Base-by-base conservation (phyloP, 2,329 filamentous ascomycete species). In the Lasiodiplodia gonubiensis region DNA sequence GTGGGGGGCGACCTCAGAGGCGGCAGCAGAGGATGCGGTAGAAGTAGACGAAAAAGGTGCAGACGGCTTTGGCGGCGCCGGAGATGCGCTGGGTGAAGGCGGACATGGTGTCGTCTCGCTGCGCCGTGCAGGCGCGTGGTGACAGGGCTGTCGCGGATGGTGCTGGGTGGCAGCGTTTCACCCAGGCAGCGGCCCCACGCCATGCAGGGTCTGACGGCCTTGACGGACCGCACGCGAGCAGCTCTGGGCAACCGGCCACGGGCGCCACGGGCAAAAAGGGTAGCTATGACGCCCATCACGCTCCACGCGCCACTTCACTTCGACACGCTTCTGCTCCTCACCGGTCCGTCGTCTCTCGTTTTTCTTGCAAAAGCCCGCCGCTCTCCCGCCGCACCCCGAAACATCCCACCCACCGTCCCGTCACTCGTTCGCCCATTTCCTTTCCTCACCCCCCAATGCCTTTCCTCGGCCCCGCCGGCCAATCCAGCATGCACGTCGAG, bases 1-100 rank as follows among this genome's bases (percentile, higher is more conserved):
- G 37, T 16, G 18, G 27, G 2, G 35, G 12, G 16, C 6, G 25
- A 14, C 8, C 37, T 57, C 12, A 66, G 27, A 66, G 46, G 27
- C 64, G 52, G 49, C 65, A 67, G 65, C 54, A 61, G 46, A 67
- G 65, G 55, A 67, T 67, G 65, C 65, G 65, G 65, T 67, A 67
- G 46, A 67, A 67, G 53, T 52, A 59, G 65, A 60, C 30, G 16
- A 67, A 39, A n/a, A 67, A 67, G 55, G 65, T 52, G 35, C 42
- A 33, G 46, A 63, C 30, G 3, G 46, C 3, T 11, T 16, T 10
- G 10, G 39, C n/a, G 33, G 53, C 54, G 11, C 10, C 12, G 46
- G 46, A 53, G 46, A n/a, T n/a, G 54, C 64, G 37, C 51, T 64
- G 54, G 33, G 48, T 7, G 16, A 54, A 11, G 25, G 54, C 25